Conservation (phyloP, 2,329 filamentous ascomycete species). For the Fusarium sp. region DNA sequence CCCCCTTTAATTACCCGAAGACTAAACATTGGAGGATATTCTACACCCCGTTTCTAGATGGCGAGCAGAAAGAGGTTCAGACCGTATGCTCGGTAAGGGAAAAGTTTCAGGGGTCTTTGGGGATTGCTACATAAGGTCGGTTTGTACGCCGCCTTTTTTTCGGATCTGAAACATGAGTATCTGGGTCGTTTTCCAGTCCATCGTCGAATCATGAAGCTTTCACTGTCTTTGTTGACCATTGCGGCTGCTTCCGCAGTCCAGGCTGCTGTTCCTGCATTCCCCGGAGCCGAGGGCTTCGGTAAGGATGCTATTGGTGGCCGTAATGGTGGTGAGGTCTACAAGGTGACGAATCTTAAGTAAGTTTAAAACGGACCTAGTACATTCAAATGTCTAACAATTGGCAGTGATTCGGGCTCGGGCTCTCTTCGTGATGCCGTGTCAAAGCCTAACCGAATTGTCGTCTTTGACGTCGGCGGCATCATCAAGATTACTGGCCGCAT, state of each 20-base stretch:
- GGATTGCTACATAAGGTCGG: constrained; percentile 11
- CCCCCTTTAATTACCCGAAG: background rate
- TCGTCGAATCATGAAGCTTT: background rate
- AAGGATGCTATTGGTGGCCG: constrained; percentile 48
- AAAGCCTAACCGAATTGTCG: constrained; percentile 56
- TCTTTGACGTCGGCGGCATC: constrained; percentile 60
- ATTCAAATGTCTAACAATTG: background rate
- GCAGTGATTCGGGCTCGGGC: constrained; percentile 50
- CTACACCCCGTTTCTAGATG: background rate
- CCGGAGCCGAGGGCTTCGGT: constrained; percentile 50
- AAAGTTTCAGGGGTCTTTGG: background rate
- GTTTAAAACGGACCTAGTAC: background rate
- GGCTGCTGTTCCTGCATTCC: constrained; percentile 48
- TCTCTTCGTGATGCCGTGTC: constrained; percentile 53
- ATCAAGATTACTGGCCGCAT: constrained; percentile 59
- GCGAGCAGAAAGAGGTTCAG: background rate
- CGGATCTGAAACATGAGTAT: background rate
- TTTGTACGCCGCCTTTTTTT: background rate
- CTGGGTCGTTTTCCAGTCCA: background rate
- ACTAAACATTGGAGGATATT: constrained; percentile 5
- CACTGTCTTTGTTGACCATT: background rate
- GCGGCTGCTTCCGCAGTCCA: background rate
- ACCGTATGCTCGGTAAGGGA: background rate
- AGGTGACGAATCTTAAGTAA: constrained; percentile 52
- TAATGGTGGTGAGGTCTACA: constrained; percentile 50